Conservation (phyloP, 2,329 filamentous ascomycete species). For the Zarea fungicola region DNA sequence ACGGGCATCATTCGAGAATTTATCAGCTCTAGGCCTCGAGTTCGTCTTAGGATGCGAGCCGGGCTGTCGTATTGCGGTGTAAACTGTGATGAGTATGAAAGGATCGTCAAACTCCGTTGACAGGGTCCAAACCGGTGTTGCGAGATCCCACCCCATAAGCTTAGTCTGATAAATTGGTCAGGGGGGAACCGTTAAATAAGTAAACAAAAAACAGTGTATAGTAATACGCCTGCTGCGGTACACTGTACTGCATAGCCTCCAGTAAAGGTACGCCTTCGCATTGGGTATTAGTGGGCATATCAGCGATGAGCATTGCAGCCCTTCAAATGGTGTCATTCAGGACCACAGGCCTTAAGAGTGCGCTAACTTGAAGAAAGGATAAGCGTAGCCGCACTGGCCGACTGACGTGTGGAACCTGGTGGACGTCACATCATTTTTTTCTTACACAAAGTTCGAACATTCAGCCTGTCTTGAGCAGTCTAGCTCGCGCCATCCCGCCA, state of each 20-base stretch:
- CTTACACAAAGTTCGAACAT: neutral
- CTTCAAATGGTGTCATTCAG: constrained; percentile 13
- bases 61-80: neutral
- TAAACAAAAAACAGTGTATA: neutral
- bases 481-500: constrained; percentile 7
- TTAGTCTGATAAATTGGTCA: neutral
- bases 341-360: constrained; percentile 1
- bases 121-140: neutral
- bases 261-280: neutral
- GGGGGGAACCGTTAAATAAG: constrained; percentile 1
- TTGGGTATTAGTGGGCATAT: constrained; percentile 1
- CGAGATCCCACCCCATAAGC: neutral
- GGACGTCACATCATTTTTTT: constrained; percentile 5
- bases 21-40: neutral
- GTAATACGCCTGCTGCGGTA: neutral
- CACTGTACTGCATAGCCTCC: no score
- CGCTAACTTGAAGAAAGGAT: constrained; percentile 8
- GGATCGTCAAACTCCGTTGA: neutral
- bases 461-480: neutral
- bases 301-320: constrained; percentile 9
- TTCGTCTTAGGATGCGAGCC: neutral
- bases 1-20: no score
- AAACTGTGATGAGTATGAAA: neutral
- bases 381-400: constrained; percentile 11
- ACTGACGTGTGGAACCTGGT: constrained; percentile 5